Percentiles rank a stretch among this genome's conserved stretches.
These are phyloP conservation scores for Tulasnella sp. DNA, from an alignment of 768 basidiomycete species.

Conservation along the genomic window DNA sequence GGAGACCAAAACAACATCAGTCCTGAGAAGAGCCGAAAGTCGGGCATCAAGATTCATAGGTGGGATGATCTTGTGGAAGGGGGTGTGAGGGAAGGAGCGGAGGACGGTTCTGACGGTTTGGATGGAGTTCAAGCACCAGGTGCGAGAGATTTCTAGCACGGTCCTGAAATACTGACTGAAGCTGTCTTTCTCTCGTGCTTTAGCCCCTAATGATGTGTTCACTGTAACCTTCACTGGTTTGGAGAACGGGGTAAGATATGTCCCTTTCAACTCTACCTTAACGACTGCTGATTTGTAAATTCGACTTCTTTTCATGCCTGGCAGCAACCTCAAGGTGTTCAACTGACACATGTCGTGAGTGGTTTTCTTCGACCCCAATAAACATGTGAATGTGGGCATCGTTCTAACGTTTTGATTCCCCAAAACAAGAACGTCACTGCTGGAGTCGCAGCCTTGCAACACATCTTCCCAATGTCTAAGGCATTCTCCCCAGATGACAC, in stretches of 20 bases:
- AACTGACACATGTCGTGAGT: conserved; percentile 56
- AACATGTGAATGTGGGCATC: background rate
- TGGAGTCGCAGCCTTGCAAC: conserved; percentile 70
- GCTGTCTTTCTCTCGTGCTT: conserved; percentile 3
- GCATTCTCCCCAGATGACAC: conserved; percentile 63
- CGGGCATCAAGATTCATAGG: conserved; percentile 35
- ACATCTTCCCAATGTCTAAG: conserved; percentile 63
- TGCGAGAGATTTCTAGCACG: conserved; percentile 4
- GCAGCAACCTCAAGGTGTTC: conserved; percentile 48
- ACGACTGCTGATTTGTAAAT: too few species aligned
- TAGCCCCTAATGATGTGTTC: conserved; percentile 54
- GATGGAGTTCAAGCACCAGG: conserved; percentile 8
- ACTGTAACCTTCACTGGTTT: conserved; percentile 56
- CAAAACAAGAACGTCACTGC: conserved; percentile 60
- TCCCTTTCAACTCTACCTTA: too few species aligned
- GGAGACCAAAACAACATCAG: conserved; percentile 48
- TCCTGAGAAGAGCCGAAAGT: conserved; percentile 39
- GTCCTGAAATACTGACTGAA: background rate
- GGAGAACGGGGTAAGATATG: conserved; percentile 24
- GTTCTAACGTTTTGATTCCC: conserved; percentile 8
- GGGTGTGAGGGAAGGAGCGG: conserved; percentile 38
- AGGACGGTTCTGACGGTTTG: background rate
- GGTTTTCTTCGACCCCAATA: background rate
- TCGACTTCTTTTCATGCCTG: background rate
- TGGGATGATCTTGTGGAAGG: conserved; percentile 62